Evolutionary conservation across 352 stramenopile genomes (phyloP), one percentile per base, ranked within the genome.

Genomic region (Phytophthora tubulina): DNA sequence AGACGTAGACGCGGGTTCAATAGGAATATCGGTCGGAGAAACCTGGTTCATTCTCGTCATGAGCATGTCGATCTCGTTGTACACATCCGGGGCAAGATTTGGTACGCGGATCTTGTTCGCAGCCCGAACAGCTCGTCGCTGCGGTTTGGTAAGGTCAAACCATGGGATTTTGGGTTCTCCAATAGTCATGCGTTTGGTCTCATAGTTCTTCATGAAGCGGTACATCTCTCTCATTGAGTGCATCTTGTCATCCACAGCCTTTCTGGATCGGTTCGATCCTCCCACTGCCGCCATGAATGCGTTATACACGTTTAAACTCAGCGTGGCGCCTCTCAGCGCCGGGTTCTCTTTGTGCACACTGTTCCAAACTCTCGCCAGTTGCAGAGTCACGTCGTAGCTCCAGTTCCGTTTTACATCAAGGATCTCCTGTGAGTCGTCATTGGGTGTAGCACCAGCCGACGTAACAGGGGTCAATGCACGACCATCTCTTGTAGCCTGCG

Each of bases 221-320:
- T 88, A 89, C 85, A 92, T 92, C 44, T 90, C 81, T 49, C 85
- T 89, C 79, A 90, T 92, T n/a, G 73, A 86, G 67, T 90, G 84
- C 84, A 92, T 90, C 53, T 90, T 90, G 70, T 92, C 84, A 50
- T 88, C 84, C 32, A 90, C 80, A 17, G 85, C 82, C 41, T 92
- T 90, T 3, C 80, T 77, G 15, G 84, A 88, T 7, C 84, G 79
- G 38, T 82, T 85, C 3, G 72, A 86, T 9, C 75, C 72, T 10
- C 79, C 80, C 3, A 88, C 79, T 0, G 59, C 64, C 8, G 72
- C 62, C 67, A 86, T 84, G 39, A 92, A 87, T 17, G 80, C 73
- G 13, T 75, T 80, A 60, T 88, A 88, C 38, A 92, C 82, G 13
- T 80, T 75, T 21, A 86, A 79, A 50, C 82, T 85, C 14, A 92